phyloP scores from a whole-genome alignment of 2,329 filamentous ascomycete species.

The Diaporthe sp. region DNA sequence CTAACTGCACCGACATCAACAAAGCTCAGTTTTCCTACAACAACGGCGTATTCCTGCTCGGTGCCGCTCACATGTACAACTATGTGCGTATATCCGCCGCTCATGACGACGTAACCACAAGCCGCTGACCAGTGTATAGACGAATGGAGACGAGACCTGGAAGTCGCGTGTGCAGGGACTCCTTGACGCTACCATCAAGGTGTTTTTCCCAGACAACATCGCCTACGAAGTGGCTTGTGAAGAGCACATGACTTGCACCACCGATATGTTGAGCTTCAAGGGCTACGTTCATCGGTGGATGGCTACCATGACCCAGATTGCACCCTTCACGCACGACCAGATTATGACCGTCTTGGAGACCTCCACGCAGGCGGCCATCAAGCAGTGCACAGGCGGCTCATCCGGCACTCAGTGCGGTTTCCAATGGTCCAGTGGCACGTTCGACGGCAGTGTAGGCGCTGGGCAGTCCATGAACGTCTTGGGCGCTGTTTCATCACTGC shows the following conservation, averaged over 20 bases:
- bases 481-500: slow-evolving; percentile 60
- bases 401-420: slow-evolving; percentile 63
- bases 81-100: slow-evolving; percentile 48
- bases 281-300: slow-evolving; percentile 40
- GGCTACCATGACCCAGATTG: slow-evolving; percentile 39
- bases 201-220: slow-evolving; percentile 52
- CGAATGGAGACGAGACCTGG: slow-evolving; percentile 34
- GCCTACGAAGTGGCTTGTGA: slow-evolving; percentile 40
- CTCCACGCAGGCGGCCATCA: slow-evolving; percentile 37
- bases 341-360: slow-evolving; percentile 35
- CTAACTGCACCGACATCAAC: slow-evolving; percentile 67
- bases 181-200: slow-evolving; percentile 36
- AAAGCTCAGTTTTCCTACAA: slow-evolving; percentile 70
- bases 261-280: slow-evolving; percentile 41
- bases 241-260: slow-evolving; percentile 39
- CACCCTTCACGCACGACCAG: slow-evolving; percentile 37
- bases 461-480: slow-evolving; percentile 69
- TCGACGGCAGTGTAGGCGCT: slow-evolving; percentile 64
- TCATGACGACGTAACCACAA: neutral
- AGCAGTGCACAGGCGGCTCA: slow-evolving; percentile 37
- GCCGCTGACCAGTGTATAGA: slow-evolving; percentile 29
- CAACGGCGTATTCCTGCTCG: slow-evolving; percentile 89
- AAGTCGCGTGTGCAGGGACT: slow-evolving; percentile 37
- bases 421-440: slow-evolving; percentile 61
- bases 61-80: slow-evolving; percentile 51